phyloP scores from a whole-genome alignment of 2,329 filamentous ascomycete species.

The Fusarium pseudoanthophilum region DNA sequence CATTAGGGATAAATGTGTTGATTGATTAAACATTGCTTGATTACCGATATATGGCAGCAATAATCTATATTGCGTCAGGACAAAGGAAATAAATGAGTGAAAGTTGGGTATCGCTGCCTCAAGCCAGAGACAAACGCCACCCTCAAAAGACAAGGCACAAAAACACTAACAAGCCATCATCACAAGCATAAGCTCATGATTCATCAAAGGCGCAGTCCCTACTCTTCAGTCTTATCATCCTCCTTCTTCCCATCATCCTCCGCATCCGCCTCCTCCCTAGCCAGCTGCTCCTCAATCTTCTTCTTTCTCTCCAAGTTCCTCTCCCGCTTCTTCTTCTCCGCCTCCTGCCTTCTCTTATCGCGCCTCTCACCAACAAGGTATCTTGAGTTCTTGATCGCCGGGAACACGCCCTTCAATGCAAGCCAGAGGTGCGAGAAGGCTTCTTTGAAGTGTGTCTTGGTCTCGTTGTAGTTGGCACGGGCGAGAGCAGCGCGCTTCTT shows the following conservation, averaged over 20 bases:
- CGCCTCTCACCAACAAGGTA: neutral
- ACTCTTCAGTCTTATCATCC: neutral
- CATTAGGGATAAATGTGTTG: rapidly evolving
- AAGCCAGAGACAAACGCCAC: neutral
- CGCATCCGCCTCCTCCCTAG: neutral
- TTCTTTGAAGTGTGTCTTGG: neutral
- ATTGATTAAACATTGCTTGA: neutral
- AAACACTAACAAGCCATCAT: neutral
- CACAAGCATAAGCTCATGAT: neutral
- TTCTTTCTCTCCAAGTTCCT: neutral
- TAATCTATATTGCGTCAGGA: neutral
- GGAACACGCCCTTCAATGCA: neutral
- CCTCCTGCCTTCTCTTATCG: neutral
- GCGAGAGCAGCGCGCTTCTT: constrained; percentile 7
- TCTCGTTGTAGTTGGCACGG: constrained; percentile 15
- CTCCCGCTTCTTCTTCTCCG: neutral
- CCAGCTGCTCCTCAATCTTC: constrained; percentile 8
- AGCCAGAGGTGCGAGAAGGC: constrained; percentile 6
- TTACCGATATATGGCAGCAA: neutral
- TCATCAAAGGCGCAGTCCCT: too few species aligned
- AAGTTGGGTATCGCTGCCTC: neutral
- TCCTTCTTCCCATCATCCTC: neutral
- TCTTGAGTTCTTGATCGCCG: neutral
- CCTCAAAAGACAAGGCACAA: neutral
- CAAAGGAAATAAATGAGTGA: neutral